phyloP scores from a whole-genome alignment of 2,329 filamentous ascomycete species.

The Talaromyces islandicus region DNA sequence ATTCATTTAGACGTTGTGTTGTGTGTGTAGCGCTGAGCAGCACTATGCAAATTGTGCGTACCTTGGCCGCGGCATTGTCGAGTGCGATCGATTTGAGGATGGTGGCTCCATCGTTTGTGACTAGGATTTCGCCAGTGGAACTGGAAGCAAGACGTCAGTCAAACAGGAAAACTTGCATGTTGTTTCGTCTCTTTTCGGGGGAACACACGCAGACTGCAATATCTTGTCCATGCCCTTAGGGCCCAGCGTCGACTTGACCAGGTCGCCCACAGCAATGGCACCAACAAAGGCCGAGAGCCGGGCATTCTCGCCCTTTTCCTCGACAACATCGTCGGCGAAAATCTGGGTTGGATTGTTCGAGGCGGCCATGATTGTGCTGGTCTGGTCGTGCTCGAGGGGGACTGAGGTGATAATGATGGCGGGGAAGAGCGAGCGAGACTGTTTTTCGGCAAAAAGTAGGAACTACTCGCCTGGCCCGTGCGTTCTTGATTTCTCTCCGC shows the following conservation, averaged over 20 bases:
- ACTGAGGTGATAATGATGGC: not conserved
- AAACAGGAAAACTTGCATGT: no score
- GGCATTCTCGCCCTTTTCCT: constrained; percentile 99
- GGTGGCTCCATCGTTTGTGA: constrained; percentile 97
- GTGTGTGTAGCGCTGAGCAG: not conserved
- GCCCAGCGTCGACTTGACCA: constrained; percentile 95
- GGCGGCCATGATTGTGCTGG: constrained; percentile 7
- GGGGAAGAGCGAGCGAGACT: constrained; percentile 4
- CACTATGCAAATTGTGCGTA: constrained; percentile 34
- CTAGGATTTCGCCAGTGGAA: constrained; percentile 94
- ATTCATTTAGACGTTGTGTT: not conserved
- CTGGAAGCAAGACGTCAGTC: constrained; percentile 50
- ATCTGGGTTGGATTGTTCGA: constrained; percentile 83
- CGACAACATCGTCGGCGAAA: constrained; percentile 92
- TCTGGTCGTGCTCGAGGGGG: not conserved
- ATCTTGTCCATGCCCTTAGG: constrained; percentile 99
- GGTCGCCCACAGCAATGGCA: constrained; percentile 92
- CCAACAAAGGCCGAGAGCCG: constrained; percentile 97
- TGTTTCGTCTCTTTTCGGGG: no score
- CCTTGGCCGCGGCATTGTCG: constrained; percentile 96
- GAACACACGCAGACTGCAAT: constrained; percentile 79
- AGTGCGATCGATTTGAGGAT: constrained; percentile 98
- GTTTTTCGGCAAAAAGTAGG: constrained; percentile 10
- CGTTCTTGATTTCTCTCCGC: constrained; percentile 6
- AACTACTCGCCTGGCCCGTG: constrained; percentile 6